Conservation (phyloP, 257 asterid species). For the Scutellaria baicalensis region DNA sequence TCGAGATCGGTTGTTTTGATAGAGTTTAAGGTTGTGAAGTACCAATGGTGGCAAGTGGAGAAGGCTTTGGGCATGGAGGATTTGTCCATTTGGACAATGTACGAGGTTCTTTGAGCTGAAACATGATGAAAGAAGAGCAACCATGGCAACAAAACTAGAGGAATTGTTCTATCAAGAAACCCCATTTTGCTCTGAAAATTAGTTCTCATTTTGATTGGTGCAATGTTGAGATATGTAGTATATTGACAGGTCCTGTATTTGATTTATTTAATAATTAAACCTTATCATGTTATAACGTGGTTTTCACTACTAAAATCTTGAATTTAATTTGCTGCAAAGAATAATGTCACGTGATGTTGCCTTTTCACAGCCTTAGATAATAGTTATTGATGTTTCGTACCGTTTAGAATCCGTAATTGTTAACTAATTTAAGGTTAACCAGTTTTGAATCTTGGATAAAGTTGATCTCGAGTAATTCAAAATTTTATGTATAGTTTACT, state of each 20-base stretch:
- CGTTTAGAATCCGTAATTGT: no score
- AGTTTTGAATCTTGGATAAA: no score
- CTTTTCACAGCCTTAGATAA: not conserved
- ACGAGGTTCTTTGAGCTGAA: conserved; percentile 27
- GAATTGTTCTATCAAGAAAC: conserved; percentile 1
- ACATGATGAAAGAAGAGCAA: conserved; percentile 14
- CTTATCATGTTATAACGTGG: not conserved
- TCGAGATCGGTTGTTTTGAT: not conserved
- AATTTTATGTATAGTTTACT: no score
- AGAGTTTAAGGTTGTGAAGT: conserved; percentile 27
- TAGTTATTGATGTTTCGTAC: not conserved
- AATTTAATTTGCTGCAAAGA: not conserved
- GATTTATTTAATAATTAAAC: not conserved
- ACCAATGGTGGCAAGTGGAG: conserved; percentile 32
- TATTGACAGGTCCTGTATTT: not conserved
- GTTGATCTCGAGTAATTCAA: no score
- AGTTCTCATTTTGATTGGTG: not conserved
- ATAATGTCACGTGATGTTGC: conserved; percentile 10
- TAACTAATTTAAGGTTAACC: no score
- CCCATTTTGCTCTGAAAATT: conserved; percentile 11
- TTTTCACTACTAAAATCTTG: conserved; percentile 1
- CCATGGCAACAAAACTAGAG: conserved; percentile 21
- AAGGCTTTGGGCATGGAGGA: conserved; percentile 44
- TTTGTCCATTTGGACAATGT: conserved; percentile 46
- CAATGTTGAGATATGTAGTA: not conserved